These are phyloP conservation scores for Stevia rebaudiana DNA, from an alignment of 140 eudicot genomes.

Conservation along the genomic window DNA sequence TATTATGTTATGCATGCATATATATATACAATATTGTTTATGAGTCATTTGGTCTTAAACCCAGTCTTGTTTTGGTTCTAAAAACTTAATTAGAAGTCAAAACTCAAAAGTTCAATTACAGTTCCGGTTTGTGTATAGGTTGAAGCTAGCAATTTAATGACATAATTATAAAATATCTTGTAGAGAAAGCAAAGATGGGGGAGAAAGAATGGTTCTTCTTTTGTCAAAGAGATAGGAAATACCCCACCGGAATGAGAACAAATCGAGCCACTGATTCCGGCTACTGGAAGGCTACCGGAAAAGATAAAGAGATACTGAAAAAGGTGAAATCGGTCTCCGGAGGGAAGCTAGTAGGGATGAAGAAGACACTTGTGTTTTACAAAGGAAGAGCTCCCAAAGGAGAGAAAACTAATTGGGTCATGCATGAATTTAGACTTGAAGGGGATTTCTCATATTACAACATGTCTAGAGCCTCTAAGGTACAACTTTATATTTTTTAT, in stretches of 20 bases:
- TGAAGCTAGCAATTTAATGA: no score
- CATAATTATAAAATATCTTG: constrained; percentile 9
- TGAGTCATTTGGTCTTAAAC: no score
- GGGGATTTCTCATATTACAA: constrained; percentile 68
- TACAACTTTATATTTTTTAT: constrained; percentile 11
- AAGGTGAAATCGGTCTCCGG: constrained; percentile 31
- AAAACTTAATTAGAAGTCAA: no score
- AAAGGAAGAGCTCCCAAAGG: constrained; percentile 92
- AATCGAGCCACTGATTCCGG: constrained; percentile 84
- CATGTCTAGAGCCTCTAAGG: constrained; percentile 63
- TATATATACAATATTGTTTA: no score
- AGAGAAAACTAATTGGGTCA: constrained; percentile 75
- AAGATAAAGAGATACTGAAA: constrained; percentile 67
- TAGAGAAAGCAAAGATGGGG: constrained; percentile 83
- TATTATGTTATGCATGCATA: no score
- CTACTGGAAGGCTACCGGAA: constrained; percentile 92
- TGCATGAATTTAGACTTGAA: constrained; percentile 83
- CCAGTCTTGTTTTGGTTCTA: no score
- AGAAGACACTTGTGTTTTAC: constrained; percentile 81
- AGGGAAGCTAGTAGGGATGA: constrained; percentile 65
- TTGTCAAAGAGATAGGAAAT: constrained; percentile 72
- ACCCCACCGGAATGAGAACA: constrained; percentile 90
- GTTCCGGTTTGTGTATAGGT: no score
- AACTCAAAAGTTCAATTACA: no score
- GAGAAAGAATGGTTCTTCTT: constrained; percentile 79